A percentile compares a stretch with the other conserved stretches of the same genome.
Conservation (phyloP, 1,139 yeast genomes). For the Lodderomyces metapsilosis region DNA sequence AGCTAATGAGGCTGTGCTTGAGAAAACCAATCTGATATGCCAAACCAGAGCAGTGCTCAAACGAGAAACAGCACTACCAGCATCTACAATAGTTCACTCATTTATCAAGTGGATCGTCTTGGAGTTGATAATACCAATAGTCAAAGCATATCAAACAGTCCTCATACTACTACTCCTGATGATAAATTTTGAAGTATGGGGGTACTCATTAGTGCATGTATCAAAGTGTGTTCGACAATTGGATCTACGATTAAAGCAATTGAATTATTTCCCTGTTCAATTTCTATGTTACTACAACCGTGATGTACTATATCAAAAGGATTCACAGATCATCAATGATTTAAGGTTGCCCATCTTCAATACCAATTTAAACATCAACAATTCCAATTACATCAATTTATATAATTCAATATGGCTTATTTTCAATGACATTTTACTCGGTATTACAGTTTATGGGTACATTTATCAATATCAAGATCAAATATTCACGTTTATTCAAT, state of each 20-base stretch:
- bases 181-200: constrained; percentile 24
- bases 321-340: constrained; percentile 20
- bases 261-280: constrained; percentile 80
- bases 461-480: constrained; percentile 43
- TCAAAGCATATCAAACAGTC: constrained; percentile 20
- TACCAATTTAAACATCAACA: constrained; percentile 40
- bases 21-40: constrained; percentile 32
- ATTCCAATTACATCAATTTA: constrained; percentile 80
- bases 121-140: constrained; percentile 11
- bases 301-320: constrained; percentile 24
- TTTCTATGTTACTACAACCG: constrained; percentile 54
- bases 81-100: not conserved
- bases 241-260: constrained; percentile 73
- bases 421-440: constrained; percentile 76
- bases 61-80: not conserved
- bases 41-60: constrained; percentile 20
- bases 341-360: constrained; percentile 39
- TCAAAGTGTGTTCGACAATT: constrained; percentile 76
- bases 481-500: constrained; percentile 35
- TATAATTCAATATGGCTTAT: constrained; percentile 90
- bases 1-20: constrained; percentile 30
- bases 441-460: constrained; percentile 56
- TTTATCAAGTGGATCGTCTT: not conserved
- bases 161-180: constrained; percentile 21
- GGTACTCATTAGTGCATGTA: constrained; percentile 29